These are phyloP conservation scores for Fusarium falciforme DNA, from an alignment of 2,329 filamentous ascomycete species.

Conservation along the genomic window DNA sequence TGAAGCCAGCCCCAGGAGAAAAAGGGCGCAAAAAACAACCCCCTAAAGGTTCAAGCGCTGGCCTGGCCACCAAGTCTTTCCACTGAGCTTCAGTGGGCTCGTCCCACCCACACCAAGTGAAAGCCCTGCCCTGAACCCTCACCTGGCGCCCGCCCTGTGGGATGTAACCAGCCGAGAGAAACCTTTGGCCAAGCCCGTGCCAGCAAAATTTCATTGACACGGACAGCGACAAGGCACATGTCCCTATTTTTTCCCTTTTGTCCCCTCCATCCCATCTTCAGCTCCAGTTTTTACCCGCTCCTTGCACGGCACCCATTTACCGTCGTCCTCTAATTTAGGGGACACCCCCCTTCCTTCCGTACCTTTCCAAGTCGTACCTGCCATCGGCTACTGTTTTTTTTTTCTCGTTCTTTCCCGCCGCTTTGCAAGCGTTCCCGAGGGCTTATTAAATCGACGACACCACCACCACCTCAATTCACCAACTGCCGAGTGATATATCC, in stretches of 20 bases:
- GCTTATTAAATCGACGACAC: constrained; percentile 34
- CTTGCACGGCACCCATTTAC: constrained; percentile 38
- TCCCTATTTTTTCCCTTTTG: constrained; percentile 19
- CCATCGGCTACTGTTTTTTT: constrained; percentile 19
- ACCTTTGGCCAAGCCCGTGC: constrained; percentile 31
- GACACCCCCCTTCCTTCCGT: constrained; percentile 31
- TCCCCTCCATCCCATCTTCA: constrained; percentile 16
- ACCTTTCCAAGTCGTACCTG: constrained; percentile 24
- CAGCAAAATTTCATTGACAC: constrained; percentile 39
- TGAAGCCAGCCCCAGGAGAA: constrained; percentile 12
- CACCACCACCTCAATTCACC: background rate
- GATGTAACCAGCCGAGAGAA: constrained; percentile 35
- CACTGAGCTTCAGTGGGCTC: constrained; percentile 7
- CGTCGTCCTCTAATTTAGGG: constrained; percentile 41
- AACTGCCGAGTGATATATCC: constrained; percentile 10
- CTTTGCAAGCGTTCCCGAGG: constrained; percentile 14
- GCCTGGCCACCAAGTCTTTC: background rate
- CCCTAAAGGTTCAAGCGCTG: constrained; percentile 21
- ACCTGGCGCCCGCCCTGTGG: constrained; percentile 30
- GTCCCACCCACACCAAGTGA: constrained; percentile 34
- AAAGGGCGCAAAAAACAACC: constrained; percentile 26
- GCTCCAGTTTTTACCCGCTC: constrained; percentile 44
- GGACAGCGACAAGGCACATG: constrained; percentile 10
- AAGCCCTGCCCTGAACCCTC: constrained; percentile 40
- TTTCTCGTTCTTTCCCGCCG: constrained; percentile 28